Conservation (phyloP, 768 basidiomycete species). For the Pisolithus albus region DNA sequence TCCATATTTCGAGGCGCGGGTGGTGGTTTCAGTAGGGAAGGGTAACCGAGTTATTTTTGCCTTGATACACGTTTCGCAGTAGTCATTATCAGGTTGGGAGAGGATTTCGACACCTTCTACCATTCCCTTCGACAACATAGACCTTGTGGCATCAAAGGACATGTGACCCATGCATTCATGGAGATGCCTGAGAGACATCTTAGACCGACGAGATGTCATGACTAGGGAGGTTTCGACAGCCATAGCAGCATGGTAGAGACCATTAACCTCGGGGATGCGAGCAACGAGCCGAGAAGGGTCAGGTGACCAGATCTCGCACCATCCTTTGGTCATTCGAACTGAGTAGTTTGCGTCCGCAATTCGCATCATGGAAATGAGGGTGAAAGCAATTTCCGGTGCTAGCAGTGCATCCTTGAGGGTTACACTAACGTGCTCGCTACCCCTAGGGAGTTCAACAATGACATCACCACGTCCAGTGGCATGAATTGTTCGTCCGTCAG, state of each 20-base stretch:
- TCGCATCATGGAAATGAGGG: background rate
- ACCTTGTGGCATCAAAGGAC: background rate
- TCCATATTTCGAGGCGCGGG: background rate
- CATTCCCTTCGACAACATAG: background rate
- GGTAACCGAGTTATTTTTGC: background rate
- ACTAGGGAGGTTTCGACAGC: background rate
- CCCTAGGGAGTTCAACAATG: conserved; percentile 20
- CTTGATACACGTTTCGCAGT: conserved; percentile 1
- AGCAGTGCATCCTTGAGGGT: background rate
- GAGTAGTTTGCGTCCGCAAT: background rate
- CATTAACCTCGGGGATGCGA: background rate
- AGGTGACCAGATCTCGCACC: background rate
- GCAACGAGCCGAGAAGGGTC: background rate
- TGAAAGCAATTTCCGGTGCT: background rate
- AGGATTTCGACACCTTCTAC: background rate
- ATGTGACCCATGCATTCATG: conserved; percentile 4
- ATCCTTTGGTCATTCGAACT: background rate
- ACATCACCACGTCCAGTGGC: conserved; percentile 30
- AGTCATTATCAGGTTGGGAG: background rate
- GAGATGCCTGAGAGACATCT: background rate
- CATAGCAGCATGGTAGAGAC: background rate
- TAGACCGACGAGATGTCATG: background rate
- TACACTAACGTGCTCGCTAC: background rate
- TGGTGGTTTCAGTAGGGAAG: conserved; percentile 1
- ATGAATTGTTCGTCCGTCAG: conserved; percentile 23